phyloP scores from a whole-genome alignment of 202 grass and related monocot genomes.

The Musa balbisiana region DNA sequence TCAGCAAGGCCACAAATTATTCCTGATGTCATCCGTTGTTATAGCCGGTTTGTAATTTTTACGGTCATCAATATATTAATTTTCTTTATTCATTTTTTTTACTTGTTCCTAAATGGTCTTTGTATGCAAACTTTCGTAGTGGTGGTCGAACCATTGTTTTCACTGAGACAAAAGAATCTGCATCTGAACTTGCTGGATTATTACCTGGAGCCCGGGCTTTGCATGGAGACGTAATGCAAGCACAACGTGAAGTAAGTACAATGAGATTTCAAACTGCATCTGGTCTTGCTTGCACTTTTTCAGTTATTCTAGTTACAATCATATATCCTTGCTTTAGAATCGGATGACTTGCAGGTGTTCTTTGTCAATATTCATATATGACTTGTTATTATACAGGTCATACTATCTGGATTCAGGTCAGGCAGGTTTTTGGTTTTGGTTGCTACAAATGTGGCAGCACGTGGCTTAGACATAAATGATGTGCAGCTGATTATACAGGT shows the following conservation, averaged over 20 bases:
- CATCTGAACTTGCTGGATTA: slow-evolving; percentile 75
- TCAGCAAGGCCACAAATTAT: slow-evolving; percentile 72
- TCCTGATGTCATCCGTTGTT: slow-evolving; percentile 86
- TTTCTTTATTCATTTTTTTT: neutral
- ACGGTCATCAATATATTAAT: neutral
- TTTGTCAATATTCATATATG: neutral
- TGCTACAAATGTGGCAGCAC: slow-evolving; percentile 94
- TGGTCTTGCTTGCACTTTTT: too few relatives aligned
- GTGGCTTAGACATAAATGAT: slow-evolving; percentile 87
- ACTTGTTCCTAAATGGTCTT: neutral
- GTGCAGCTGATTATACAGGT: slow-evolving; percentile 99
- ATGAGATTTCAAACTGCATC: too few relatives aligned
- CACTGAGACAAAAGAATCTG: slow-evolving; percentile 75
- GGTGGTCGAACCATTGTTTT: slow-evolving; percentile 93
- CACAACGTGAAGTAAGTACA: slow-evolving; percentile 78
- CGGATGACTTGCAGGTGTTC: neutral
- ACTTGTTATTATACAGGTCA: slow-evolving; percentile 47
- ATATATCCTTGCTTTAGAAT: neutral
- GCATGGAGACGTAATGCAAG: slow-evolving; percentile 84
- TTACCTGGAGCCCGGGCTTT: slow-evolving; percentile 78
- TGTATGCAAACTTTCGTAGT: slow-evolving; percentile 25
- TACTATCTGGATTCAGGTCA: slow-evolving; percentile 83
- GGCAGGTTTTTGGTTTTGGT: slow-evolving; percentile 87
- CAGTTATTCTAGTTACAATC: too few relatives aligned
- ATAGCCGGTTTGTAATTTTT: slow-evolving; percentile 61